Evolutionary conservation across 176 grass and related monocot genomes (phyloP).

Genomic region (Ensete glaucum): DNA sequence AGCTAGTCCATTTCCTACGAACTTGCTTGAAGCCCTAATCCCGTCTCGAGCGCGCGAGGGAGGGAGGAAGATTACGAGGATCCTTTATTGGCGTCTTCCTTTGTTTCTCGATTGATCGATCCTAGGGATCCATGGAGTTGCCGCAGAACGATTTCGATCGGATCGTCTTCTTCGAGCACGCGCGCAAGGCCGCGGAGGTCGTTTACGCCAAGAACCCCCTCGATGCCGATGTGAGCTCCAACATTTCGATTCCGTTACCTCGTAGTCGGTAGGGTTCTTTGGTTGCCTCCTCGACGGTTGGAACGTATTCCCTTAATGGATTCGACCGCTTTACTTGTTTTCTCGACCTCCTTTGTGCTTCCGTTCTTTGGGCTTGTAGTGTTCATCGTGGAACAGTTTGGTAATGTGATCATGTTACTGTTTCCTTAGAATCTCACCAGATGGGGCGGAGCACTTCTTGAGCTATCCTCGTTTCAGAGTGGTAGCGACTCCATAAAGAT

Average conservation of each 20-base stretch:
- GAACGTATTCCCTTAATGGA: neutral
- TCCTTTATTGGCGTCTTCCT: too few relatives aligned
- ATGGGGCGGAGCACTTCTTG: constrained; percentile 44
- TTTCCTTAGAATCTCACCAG: constrained; percentile 39
- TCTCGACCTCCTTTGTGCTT: neutral
- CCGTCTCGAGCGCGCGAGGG: too few relatives aligned
- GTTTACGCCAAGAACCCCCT: constrained; percentile 32
- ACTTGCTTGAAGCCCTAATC: too few relatives aligned
- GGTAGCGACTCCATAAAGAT: constrained; percentile 23
- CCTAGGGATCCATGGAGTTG: constrained; percentile 21
- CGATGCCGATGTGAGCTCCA: constrained; percentile 32
- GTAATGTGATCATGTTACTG: neutral
- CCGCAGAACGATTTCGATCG: constrained; percentile 30
- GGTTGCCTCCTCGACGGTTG: neutral
- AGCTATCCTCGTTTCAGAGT: constrained; percentile 31
- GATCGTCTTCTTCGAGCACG: constrained; percentile 43
- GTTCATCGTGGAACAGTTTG: too few relatives aligned
- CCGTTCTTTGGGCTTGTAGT: too few relatives aligned
- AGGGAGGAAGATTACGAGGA: too few relatives aligned
- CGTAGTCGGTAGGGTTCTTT: too few relatives aligned
- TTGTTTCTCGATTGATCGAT: too few relatives aligned
- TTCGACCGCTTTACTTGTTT: neutral
- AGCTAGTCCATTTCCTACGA: too few relatives aligned
- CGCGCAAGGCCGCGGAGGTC: constrained; percentile 27
- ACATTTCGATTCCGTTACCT: neutral